Base-by-base conservation (phyloP, 2,329 filamentous ascomycete genomes). In the Penicillium glabrum region DNA sequence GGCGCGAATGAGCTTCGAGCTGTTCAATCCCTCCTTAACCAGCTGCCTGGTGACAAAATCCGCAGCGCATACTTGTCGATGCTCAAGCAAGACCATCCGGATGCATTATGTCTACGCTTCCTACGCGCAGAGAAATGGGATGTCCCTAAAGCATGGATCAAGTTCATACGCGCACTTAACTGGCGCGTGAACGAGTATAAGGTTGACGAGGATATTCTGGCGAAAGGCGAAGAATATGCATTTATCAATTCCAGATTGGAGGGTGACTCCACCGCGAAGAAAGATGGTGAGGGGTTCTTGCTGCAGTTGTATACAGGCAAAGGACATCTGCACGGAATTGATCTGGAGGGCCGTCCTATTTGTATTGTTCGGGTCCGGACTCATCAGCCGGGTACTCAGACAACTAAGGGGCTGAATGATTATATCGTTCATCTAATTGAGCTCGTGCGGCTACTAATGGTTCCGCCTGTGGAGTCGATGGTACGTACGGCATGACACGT, bases 351-450 rank as follows among this genome's bases (percentile, higher is more conserved):
- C 39, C 72, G 74, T 3, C 75, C 76, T 0, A 63, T 79, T 14
- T 75, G 69, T 59, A 66, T 77, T 41, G 69, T 78, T 46, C 67
- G 69, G 49, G 75, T 70, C 10, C 65, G 70, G 31, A 64, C 67
- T 24, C 74, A 76, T 54, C 63, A 71, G 29, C 67, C 74, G 0
- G 64, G 62, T 5, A 61, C 66, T 19, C 72, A 77, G 54, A 70
- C 69, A 0, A 61, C 68, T 2, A 69, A 73, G 43, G 65, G 70
- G 1, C 63, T 78, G 60, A 74, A 77, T 49, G 66, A 67, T 13
- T 79, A 72, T 49, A 69, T 74, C n/a, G 59, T 77, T 33, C 74
- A 78, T 53, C 70, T 71, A 14, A 77, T 78, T 33, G 76, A 78
- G 66, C 75, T 61, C 8, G 59, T 72, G 11, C 68, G 68, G 13